Evolutionary conservation across 164 flowering plant species (phyloP).

Genomic region (grape (Vitis vinifera)): DNA sequence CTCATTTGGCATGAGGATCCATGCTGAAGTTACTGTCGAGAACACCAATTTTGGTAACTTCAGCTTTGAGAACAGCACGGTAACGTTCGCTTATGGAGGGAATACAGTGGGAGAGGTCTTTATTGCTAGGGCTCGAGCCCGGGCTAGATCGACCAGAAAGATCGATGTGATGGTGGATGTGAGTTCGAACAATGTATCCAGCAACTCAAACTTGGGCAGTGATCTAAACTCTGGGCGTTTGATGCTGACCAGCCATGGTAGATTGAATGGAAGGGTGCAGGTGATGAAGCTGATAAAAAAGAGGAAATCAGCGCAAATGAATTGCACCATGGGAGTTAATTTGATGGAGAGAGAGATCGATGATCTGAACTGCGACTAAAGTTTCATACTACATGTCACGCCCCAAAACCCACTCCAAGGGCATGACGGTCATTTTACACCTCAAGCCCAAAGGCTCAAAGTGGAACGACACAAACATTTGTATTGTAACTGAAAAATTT

Average conservation of each 20-base stretch:
- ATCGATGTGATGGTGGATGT: not conserved
- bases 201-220: not conserved
- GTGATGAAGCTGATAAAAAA: conserved; percentile 7
- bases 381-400: too few relatives aligned
- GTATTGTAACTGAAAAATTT: too few relatives aligned
- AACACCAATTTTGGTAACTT: conserved; percentile 10
- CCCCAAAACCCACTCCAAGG: too few relatives aligned
- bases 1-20: not conserved
- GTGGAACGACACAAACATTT: too few relatives aligned
- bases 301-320: not conserved
- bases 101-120: not conserved
- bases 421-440: too few relatives aligned
- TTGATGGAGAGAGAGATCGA: too few relatives aligned
- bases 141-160: conserved; percentile 3
- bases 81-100: not conserved
- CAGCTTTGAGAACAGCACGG: not conserved
- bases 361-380: too few relatives aligned
- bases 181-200: not conserved
- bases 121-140: conserved; percentile 1
- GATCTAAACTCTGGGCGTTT: not conserved
- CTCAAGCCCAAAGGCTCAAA: too few relatives aligned
- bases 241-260: not conserved
- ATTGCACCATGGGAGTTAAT: conserved; percentile 3
- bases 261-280: not conserved
- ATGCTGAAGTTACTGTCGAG: not conserved